A percentile compares a stretch with the other conserved stretches of the same genome.
Conservation (phyloP, 495 filamentous ascomycete genomes). For the Penicillium diatomitis region DNA sequence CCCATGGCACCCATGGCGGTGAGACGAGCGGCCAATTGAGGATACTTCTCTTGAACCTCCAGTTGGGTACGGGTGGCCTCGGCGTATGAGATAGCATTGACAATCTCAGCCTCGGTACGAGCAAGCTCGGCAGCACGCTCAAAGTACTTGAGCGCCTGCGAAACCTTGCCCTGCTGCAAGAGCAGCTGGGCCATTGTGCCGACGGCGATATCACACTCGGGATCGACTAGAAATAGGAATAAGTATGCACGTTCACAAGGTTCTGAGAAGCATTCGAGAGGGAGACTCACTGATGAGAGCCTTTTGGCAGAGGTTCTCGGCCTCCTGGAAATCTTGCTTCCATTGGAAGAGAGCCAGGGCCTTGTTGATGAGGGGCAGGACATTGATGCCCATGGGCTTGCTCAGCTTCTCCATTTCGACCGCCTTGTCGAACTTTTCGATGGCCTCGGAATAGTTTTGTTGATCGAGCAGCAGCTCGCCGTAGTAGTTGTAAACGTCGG, state of each 20-base stretch:
- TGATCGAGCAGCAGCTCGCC: conserved; percentile 97
- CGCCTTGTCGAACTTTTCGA: conserved; percentile 96
- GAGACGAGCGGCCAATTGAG: conserved; percentile 78
- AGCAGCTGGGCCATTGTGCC: conserved; percentile 99
- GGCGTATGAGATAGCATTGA: conserved; percentile 94
- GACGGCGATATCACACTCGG: conserved; percentile 97
- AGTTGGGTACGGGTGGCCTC: conserved; percentile 96
- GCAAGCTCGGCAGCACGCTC: conserved; percentile 91
- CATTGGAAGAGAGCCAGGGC: conserved; percentile 94
- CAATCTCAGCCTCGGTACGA: conserved; percentile 89
- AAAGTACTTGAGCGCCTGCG: conserved; percentile 92
- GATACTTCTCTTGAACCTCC: conserved; percentile 96
- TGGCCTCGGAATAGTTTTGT: conserved; percentile 86
- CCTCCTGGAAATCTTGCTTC: conserved; percentile 91
- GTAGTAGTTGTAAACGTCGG: conserved; percentile 99
- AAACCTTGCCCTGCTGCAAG: conserved; percentile 94
- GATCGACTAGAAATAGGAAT: conserved; percentile 64
- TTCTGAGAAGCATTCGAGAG: neutral
- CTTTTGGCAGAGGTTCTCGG: conserved; percentile 94
- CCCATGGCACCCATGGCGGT: conserved; percentile 57
- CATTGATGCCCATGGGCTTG: conserved; percentile 92
- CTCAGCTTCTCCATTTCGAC: conserved; percentile 95
- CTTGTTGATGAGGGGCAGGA: conserved; percentile 97
- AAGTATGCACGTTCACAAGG: neutral
- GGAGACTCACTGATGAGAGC: conserved; percentile 83